phyloP scores from a whole-genome alignment of 768 basidiomycete genomes.

The Lactarius trivialis region DNA sequence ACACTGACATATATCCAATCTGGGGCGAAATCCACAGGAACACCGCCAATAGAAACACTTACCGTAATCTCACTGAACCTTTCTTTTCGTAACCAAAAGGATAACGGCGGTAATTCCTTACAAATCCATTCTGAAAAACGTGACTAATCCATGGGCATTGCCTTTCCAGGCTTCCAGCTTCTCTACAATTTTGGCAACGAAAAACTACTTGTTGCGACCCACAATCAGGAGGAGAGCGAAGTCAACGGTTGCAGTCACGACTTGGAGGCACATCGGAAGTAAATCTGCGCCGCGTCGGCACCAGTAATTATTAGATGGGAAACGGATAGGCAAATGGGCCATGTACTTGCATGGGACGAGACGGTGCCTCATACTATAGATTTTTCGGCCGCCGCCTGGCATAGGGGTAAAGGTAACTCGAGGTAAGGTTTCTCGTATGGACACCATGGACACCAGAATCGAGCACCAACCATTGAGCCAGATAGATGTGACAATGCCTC shows the following conservation, averaged over 20 bases:
- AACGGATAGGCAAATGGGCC: neutral
- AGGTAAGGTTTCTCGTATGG: neutral
- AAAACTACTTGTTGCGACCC: neutral
- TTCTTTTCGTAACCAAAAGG: neutral
- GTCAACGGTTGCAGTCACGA: neutral
- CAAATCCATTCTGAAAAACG: neutral
- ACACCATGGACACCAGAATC: neutral
- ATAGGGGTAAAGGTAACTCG: neutral
- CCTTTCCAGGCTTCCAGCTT: neutral
- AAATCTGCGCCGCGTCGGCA: conserved; percentile 4
- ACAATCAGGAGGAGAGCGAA: neutral
- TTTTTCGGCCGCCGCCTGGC: neutral
- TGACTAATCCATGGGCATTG: neutral
- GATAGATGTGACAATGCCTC: neutral
- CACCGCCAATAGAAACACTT: neutral
- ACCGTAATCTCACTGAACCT: neutral
- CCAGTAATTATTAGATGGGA: neutral
- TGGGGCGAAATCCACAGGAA: neutral
- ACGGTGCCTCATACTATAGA: conserved; percentile 3
- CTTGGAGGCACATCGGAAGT: neutral
- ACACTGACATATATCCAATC: neutral
- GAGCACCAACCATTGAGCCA: neutral
- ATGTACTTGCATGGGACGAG: neutral
- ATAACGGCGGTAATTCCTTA: neutral
- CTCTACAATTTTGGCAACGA: neutral